Base-by-base conservation (phyloP, 352 stramenopile genomes). In the Phytophthora brassicae region DNA sequence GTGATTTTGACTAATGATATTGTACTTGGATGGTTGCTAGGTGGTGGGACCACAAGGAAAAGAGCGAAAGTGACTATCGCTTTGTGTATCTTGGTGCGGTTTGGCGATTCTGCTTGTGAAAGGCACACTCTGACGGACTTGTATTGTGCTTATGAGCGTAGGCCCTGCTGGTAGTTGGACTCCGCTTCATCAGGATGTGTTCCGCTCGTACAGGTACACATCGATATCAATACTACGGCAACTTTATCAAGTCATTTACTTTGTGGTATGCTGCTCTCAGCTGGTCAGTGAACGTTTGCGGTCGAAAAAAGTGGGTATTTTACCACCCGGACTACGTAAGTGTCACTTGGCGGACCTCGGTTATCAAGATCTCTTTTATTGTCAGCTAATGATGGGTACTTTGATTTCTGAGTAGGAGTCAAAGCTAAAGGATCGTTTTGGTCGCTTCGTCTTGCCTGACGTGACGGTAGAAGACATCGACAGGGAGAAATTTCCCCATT, bases 211-310 rank as follows among this genome's bases (percentile, higher is more conserved):
- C 76, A 98, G 85, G 85, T 89, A 63, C 46, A 41, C 13, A 14
- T 22, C 17, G 6, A 17, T 42, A n/a, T 17, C 11, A 13, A 38
- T 16, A 9, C 4, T 22, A 42, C 35, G 35, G 14, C n/a, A 44
- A 5, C 6, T 44, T 50, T 5, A 8, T 56, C 20, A 29, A 13
- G 8, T 33, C 20, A 39, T 12, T 43, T 23, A 22, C 20, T 24
- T 23, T 22, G 4, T n/a, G n/a, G n/a, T 43, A 7, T 36, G 36
- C 20, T 54, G 14, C 5, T 28, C 59, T 23, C 38, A 95, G 94
- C 36, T 99, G 97, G 97, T 98, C 89, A 5, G 96, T 95, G 47
- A 99, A 99, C 71, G 84, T 99, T 28, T 79, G 79, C 29, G 97
- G 97, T 3, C 82, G 69, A 19, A 99, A 99, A 75, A 60, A 93